Conservation (phyloP, 345 rosid genomes). For the Acer yangbiense region DNA sequence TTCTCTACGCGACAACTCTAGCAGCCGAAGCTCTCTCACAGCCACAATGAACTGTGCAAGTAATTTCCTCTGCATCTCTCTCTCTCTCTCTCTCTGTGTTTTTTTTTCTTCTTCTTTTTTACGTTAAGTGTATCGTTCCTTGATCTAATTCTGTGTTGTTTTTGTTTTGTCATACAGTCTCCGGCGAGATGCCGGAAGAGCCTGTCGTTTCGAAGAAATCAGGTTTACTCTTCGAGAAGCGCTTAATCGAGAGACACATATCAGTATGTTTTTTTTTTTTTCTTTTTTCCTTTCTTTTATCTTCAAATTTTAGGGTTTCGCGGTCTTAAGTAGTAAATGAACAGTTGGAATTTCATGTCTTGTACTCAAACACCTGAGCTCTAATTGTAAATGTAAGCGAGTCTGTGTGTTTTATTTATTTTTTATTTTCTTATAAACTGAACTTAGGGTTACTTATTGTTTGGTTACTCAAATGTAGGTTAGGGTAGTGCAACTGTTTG, state of each 20-base stretch:
- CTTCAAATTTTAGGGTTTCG: slow-evolving; percentile 38
- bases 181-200: slow-evolving; percentile 94
- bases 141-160: slow-evolving; percentile 21
- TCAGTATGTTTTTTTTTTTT: slow-evolving; percentile 37
- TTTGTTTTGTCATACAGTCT: slow-evolving; percentile 46
- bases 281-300: neutral
- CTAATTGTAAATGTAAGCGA: neutral
- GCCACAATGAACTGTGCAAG: slow-evolving; percentile 81
- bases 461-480: neutral
- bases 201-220: slow-evolving; percentile 83
- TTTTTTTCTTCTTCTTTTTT: neutral
- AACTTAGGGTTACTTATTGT: neutral
- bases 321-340: neutral
- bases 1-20: neutral
- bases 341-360: neutral
- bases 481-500: neutral
- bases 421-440: neutral
- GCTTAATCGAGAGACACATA: slow-evolving; percentile 86
- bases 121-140: neutral
- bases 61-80: slow-evolving; percentile 30
- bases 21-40: slow-evolving; percentile 34
- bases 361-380: neutral
- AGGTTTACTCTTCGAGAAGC: slow-evolving; percentile 86
- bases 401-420: neutral
- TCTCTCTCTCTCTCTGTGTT: neutral